Evolutionary conservation across 345 rosid species (phyloP), one percentile per base, ranked within the genome.

Genomic region (Camelina hispida): DNA sequence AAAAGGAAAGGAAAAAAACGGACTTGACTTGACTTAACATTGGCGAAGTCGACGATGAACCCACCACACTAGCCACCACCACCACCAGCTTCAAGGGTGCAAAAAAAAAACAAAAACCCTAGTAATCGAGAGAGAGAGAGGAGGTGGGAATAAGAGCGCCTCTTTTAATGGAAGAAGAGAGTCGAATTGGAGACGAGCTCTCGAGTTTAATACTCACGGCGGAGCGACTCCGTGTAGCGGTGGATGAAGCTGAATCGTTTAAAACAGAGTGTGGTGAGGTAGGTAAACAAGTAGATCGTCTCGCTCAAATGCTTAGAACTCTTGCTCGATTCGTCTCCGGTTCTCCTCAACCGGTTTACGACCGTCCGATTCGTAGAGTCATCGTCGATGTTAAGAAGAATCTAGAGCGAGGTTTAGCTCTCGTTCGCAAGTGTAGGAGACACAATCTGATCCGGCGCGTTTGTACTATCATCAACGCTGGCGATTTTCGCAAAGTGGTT

Each of bases 331-430:
- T 82, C 46, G 72, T 86, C 37, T 28, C 72, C 9, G 32, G 82
- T 51, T 63, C 79, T 44, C 64, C 80, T 43, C 88, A 84, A 52
- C 89, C 84, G 43, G 78, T 90, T 28, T 91, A 94, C 62, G 98
- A 94, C 53, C 97, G 95, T 1, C 98, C 97, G 48, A 80, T 87
- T 68, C 93, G 92, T 30, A 76, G 96, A 3, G 87, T 91, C 18
- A 53, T 81, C 60, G 79, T 87, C 9, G 98, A 91, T 59, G 88
- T 84, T 8, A 71, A 69, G 11, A 82, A 82, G 73, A 87, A 85
- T 73, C 84, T 94, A 3, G 92, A 84, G 40, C 84, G 93, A 1
- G 87, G 89, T 22, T 74, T 84, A 11, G 18, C 71, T 64, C 84
- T 94, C 0, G 87, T 83, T 30, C 95, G 93, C 13, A 88, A 89